Evolutionary conservation across 257 asterid genomes (phyloP), one percentile per base, ranked within the genome.

Genomic region (Avicennia marina): DNA sequence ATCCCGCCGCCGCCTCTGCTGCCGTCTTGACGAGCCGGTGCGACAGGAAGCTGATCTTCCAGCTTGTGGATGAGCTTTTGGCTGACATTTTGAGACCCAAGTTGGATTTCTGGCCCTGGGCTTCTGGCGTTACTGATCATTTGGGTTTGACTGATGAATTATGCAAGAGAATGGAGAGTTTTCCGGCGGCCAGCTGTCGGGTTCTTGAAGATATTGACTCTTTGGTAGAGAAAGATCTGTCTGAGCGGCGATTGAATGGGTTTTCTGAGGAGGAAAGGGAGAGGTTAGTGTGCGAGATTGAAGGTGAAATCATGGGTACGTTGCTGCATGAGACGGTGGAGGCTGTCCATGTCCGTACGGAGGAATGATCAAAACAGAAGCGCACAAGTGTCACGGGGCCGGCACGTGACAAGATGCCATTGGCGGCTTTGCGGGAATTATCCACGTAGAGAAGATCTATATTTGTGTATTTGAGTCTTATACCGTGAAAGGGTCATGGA

Each of bases 171-270:
- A 75, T 84, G 0, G 70, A 39, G 60, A 32, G 58, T 5, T 83
- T 74, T 21, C 96, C 93, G 11, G 68, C 65, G 20, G 89, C 83
- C 1, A 67, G 76, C 11, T 87, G 95, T 27, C 70, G 44, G 64
- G 86, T 82, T 11, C 78, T 90, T 7, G 94, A 81, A 45, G 96
- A 84, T 40, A 83, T 90, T 4, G 95, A 86, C n/a, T 69, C 67
- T 1, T 47, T 90, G 74, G 64, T 90, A 2, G 87, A 60, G 2
- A 40, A 11, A 8, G 96, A 86, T 62, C 48, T 81, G 43, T 1
- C 68, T 0, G 62, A 62, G 41, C 5, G 66, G 26, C 36, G 42
- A 29, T 7, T 43, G 11, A 31, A 38, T 8, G 53, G 26, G 17
- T 43, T 5, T 9, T 71, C 41, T 8, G 83, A 63, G 51, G 86